Evolutionary conservation across 2,329 filamentous ascomycete species (phyloP).

Genomic region (Talaromyces sp.): DNA sequence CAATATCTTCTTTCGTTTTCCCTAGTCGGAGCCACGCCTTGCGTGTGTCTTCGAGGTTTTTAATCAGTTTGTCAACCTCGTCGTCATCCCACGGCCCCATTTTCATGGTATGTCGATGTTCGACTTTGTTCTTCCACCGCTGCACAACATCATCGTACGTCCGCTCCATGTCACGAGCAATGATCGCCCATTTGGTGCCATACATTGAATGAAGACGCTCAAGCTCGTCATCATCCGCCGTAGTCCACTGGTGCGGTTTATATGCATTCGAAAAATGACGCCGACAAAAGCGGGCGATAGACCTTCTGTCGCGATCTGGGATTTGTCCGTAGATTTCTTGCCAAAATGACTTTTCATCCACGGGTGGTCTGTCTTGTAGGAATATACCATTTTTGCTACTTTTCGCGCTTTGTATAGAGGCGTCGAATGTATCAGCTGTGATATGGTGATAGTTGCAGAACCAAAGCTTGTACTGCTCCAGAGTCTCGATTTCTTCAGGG

Average conservation of each 20-base stretch:
- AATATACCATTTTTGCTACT: constrained; percentile 25
- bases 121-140: constrained; percentile 42
- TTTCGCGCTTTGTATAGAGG: constrained; percentile 34
- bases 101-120: constrained; percentile 35
- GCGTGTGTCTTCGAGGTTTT: constrained; percentile 27
- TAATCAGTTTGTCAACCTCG: constrained; percentile 30
- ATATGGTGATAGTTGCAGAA: constrained; percentile 33
- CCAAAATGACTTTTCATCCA: constrained; percentile 37
- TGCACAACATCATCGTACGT: constrained; percentile 43
- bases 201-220: constrained; percentile 27
- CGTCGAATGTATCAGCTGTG: constrained; percentile 27
- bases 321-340: constrained; percentile 33
- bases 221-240: constrained; percentile 42
- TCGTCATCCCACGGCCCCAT: constrained; percentile 37
- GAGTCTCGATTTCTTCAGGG: constrained; percentile 28
- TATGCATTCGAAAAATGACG: constrained; percentile 41
- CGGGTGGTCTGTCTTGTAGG: constrained; percentile 22
- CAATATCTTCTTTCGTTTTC: constrained; percentile 21
- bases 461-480: constrained; percentile 33
- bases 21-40: constrained; percentile 20
- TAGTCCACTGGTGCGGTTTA: constrained; percentile 39
- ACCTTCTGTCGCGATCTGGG: constrained; percentile 36
- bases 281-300: constrained; percentile 42
- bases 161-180: constrained; percentile 37
- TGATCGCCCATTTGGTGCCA: constrained; percentile 37